These are phyloP conservation scores for Pisolithus tinctorius DNA, from an alignment of 768 basidiomycete genomes.

Conservation along the genomic window DNA sequence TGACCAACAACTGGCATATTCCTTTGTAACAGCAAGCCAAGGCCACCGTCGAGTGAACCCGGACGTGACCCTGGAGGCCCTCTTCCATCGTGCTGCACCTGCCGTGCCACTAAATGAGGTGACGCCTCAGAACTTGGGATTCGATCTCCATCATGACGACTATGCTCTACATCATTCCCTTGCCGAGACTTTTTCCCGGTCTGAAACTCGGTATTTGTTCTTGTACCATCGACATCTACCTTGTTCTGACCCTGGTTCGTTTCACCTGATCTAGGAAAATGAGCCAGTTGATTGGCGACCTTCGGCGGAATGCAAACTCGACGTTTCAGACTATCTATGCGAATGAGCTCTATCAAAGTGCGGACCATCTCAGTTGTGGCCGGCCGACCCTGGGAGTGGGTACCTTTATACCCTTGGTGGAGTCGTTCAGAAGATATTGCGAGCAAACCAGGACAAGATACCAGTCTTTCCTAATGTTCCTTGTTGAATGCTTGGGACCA, in stretches of 20 bases:
- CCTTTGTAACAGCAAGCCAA: neutral
- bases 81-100: conserved; percentile 6
- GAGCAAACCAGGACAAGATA: neutral
- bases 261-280: neutral
- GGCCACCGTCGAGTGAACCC: neutral
- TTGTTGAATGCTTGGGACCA: conserved; percentile 3
- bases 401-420: neutral
- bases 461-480: neutral
- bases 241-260: too few relatives aligned
- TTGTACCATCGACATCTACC: neutral
- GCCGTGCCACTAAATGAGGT: neutral
- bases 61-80: neutral
- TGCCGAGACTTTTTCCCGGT: neutral
- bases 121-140: neutral
- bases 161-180: neutral
- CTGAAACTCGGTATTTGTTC: neutral
- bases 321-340: conserved; percentile 7
- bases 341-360: conserved; percentile 4
- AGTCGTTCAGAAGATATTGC: conserved; percentile 1
- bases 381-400: neutral
- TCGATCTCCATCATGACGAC: neutral
- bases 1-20: conserved; percentile 6
- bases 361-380: conserved; percentile 3
- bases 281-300: neutral
- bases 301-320: neutral